These are phyloP conservation scores for Umbelopsis ramanniana DNA, from an alignment of 192 early-diverging fungal species.

Conservation along the genomic window DNA sequence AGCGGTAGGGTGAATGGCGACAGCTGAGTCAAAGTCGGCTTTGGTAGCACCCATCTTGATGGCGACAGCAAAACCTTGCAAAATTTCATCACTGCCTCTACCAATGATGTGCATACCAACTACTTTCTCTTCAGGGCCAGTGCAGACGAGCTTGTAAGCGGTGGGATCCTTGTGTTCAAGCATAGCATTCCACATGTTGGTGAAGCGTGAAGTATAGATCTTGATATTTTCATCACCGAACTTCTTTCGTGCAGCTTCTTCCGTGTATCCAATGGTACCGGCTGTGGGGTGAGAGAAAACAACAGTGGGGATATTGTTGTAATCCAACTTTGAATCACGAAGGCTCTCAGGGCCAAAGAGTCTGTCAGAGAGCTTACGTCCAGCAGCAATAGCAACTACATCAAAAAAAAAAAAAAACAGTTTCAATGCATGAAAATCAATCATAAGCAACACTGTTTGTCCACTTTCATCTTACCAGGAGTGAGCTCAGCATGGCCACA, in stretches of 20 bases:
- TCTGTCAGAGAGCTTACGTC: constrained; percentile 86
- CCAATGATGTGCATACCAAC: constrained; percentile 96
- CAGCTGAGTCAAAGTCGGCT: constrained; percentile 92
- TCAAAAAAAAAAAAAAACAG: background rate
- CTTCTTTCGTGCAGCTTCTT: constrained; percentile 73
- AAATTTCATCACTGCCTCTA: constrained; percentile 83
- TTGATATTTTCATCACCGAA: constrained; percentile 83
- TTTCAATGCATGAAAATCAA: background rate
- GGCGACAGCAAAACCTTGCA: constrained; percentile 97
- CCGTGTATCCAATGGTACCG: constrained; percentile 90
- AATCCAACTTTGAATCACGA: constrained; percentile 83
- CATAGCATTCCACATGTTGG: constrained; percentile 89
- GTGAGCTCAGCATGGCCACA: constrained; percentile 92
- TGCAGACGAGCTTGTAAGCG: constrained; percentile 89
- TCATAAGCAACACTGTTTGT: background rate
- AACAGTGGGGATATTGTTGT: constrained; percentile 93
- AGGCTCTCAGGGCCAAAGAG: constrained; percentile 84
- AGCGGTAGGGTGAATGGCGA: constrained; percentile 97
- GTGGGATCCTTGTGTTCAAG: constrained; percentile 89
- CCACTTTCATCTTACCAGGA: constrained; percentile 58
- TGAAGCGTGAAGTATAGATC: constrained; percentile 86
- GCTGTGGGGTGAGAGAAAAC: constrained; percentile 93
- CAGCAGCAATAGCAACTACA: constrained; percentile 94
- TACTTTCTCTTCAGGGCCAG: constrained; percentile 91
- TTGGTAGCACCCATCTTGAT: constrained; percentile 99